Conservation (phyloP, 768 basidiomycete genomes). For the Tylopilus vinaceipallidus region DNA sequence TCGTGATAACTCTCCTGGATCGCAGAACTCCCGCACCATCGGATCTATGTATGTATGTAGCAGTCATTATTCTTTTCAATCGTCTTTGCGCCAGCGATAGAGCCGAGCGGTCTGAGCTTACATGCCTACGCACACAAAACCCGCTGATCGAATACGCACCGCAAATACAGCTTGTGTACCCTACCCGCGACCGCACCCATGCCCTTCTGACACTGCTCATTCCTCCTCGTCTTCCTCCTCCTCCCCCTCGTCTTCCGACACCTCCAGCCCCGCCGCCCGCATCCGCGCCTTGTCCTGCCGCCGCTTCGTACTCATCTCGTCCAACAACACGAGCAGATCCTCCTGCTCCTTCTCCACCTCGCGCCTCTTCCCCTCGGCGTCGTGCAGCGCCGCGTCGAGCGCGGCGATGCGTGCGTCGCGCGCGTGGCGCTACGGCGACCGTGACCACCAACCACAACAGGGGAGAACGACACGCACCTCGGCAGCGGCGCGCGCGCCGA, state of each 20-base stretch:
- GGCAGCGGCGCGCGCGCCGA: conserved; percentile 33
- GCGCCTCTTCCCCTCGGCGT: conserved; percentile 61
- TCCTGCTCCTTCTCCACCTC: conserved; percentile 97
- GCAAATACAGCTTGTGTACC: no score
- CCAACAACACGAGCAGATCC: conserved; percentile 88
- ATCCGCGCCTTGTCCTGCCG: conserved; percentile 79
- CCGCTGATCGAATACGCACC: no score
- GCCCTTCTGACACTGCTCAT: conserved; percentile 32
- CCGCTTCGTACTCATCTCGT: conserved; percentile 87
- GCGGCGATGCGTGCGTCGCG: conserved; percentile 46
- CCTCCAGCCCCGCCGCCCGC: conserved; percentile 73
- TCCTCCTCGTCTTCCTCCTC: conserved; percentile 60
- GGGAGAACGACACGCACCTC: conserved; percentile 40
- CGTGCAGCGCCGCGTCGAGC: conserved; percentile 47
- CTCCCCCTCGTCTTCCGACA: conserved; percentile 90
- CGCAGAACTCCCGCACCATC: no score
- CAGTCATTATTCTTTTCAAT: no score
- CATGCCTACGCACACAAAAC: not conserved
- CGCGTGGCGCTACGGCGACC: conserved; percentile 47
- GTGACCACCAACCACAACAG: no score
- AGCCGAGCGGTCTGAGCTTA: no score
- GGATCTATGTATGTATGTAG: no score
- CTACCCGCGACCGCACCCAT: no score
- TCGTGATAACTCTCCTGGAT: no score
- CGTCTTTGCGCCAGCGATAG: no score